Conservation (phyloP, 2,329 filamentous ascomycete species). For the Aspergillus fumigatiaffinis region DNA sequence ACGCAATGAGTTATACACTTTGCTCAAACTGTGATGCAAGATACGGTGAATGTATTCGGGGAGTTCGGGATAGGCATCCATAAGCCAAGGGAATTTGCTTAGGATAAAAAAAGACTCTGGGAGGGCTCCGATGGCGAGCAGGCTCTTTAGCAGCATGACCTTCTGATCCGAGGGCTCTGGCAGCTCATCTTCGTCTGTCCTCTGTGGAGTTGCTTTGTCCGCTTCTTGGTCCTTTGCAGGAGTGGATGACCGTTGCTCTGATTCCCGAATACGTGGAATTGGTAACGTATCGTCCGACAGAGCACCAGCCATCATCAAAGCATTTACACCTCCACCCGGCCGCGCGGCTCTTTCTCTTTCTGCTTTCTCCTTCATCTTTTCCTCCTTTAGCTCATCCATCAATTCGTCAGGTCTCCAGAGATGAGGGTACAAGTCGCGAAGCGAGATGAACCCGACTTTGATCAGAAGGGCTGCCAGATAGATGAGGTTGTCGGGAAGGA, state of each 20-base stretch:
- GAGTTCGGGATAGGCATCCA: constrained; percentile 78
- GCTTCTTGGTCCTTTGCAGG: constrained; percentile 52
- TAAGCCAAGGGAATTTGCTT: constrained; percentile 87
- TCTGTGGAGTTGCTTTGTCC: constrained; percentile 33
- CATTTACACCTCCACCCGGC: constrained; percentile 72
- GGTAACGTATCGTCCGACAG: constrained; percentile 74
- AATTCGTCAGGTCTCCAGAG: constrained; percentile 78
- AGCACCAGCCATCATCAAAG: constrained; percentile 79
- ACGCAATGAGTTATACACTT: constrained; percentile 59
- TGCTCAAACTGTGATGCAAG: constrained; percentile 73
- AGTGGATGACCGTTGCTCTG: constrained; percentile 49
- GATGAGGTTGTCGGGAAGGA: constrained; percentile 85
- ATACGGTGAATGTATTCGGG: constrained; percentile 80
- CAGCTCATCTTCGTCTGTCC: constrained; percentile 46
- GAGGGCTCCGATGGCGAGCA: constrained; percentile 85
- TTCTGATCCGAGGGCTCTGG: constrained; percentile 86
- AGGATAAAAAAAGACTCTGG: constrained; percentile 91
- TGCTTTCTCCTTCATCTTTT: constrained; percentile 69
- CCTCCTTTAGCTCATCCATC: constrained; percentile 71
- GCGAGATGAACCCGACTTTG: constrained; percentile 94
- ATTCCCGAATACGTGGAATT: constrained; percentile 49
- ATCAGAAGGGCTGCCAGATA: constrained; percentile 88
- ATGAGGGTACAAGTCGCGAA: constrained; percentile 87
- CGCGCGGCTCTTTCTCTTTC: constrained; percentile 70
- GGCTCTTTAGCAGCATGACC: constrained; percentile 73